A percentile compares a stretch with the other conserved stretches of the same genome.
These are phyloP conservation scores for Syzygium malaccense DNA, from an alignment of 441 rosid species.

Conservation along the genomic window DNA sequence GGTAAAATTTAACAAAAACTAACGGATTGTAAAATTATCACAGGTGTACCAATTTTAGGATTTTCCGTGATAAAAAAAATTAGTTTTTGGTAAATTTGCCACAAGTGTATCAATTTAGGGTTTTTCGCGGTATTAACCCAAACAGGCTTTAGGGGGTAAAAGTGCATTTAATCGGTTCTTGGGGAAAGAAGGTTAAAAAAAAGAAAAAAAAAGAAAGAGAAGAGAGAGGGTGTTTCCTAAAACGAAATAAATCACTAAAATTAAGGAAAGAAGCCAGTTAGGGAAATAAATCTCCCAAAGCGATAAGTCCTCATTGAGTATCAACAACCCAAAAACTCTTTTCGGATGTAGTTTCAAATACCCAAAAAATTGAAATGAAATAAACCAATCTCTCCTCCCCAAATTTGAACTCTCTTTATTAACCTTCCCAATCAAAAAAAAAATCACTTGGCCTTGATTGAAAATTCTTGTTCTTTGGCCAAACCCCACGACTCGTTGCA, in stretches of 20 bases:
- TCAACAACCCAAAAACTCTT: neutral
- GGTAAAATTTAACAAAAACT: no score
- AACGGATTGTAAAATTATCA: no score
- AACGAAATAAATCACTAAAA: neutral
- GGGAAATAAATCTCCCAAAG: neutral
- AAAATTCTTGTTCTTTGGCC: neutral
- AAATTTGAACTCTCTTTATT: neutral
- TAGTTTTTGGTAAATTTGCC: no score
- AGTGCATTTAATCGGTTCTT: neutral
- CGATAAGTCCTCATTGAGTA: neutral
- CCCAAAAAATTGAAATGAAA: neutral
- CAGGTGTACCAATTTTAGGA: accelerated
- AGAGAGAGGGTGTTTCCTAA: neutral
- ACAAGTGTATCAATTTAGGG: no score
- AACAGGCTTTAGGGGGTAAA: neutral
- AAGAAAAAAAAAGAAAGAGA: accelerated
- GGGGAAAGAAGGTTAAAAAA: accelerated
- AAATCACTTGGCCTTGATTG: neutral
- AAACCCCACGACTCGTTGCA: neutral
- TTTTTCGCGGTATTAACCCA: no score
- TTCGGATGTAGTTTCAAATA: neutral
- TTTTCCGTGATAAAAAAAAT: no score
- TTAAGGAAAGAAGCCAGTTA: neutral
- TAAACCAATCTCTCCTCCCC: neutral
- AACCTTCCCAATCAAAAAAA: neutral